Evolutionary conservation across 2,329 filamentous ascomycete species (phyloP).

Genomic region (Aspergillus udagawae): DNA sequence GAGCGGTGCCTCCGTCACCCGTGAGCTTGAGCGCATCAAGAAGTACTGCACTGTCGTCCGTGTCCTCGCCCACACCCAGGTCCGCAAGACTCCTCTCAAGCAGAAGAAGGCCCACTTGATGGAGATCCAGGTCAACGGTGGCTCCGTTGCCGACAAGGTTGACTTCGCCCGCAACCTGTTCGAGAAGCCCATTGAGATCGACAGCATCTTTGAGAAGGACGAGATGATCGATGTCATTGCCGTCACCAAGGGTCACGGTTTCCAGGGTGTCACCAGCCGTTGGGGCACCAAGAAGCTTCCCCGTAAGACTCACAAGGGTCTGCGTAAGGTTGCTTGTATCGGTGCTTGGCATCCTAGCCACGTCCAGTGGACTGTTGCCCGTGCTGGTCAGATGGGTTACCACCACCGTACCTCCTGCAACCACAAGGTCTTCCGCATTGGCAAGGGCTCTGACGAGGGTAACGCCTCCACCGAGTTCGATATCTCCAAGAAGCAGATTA

Average conservation of each 20-base stretch:
- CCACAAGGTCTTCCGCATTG: conserved; percentile 99
- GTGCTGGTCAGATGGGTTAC: conserved; percentile 99
- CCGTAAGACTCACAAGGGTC: conserved; percentile 99
- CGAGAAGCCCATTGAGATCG: conserved; percentile 96
- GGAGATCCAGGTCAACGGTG: conserved; percentile 99
- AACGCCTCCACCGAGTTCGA: conserved; percentile 95
- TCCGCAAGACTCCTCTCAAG: conserved; percentile 98
- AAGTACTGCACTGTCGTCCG: conserved; percentile 99
- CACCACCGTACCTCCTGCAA: conserved; percentile 99
- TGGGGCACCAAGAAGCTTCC: conserved; percentile 99
- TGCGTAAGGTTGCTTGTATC: conserved; percentile 99
- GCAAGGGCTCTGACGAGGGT: conserved; percentile 83
- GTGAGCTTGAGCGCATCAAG: conserved; percentile 99
- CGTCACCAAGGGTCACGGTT: conserved; percentile 99
- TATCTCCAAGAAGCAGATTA: conserved; percentile 98
- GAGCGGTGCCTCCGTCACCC: conserved; percentile 84
- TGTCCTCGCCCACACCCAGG: conserved; percentile 98
- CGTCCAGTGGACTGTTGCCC: conserved; percentile 99
- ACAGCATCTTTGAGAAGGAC: conserved; percentile 96
- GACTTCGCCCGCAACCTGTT: conserved; percentile 92
- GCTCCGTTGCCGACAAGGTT: conserved; percentile 93
- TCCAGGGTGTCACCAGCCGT: conserved; percentile 91
- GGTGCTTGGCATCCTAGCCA: conserved; percentile 99
- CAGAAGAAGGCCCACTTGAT: conserved; percentile 99
- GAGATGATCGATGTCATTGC: conserved; percentile 99